Evolutionary conservation across 164 flowering plant species (phyloP), one percentile per base, ranked within the genome.

Genomic region (Liquidambar formosana): DNA sequence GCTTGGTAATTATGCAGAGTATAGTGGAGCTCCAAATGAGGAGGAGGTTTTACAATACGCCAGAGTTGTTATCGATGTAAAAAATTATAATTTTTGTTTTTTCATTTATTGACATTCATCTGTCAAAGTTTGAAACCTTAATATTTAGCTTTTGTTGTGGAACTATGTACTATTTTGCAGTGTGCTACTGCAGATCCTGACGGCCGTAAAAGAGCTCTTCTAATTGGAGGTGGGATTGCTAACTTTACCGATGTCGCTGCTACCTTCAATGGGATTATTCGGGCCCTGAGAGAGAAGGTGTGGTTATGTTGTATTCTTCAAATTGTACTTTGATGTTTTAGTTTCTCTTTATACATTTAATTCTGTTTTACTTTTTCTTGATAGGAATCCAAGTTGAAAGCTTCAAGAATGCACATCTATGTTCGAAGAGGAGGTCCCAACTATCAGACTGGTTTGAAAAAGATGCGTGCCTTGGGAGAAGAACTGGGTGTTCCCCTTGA

Each of bases 401-500:
- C 96, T 1, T 76, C 98, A 26, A 84, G 96, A 81, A 92, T 92
- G 97, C 89, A 90, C 72, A 77, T 89, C 19, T 94, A 79, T 72
- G 98, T 94, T 63, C 76, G 98, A 70, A 88, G 98, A 85, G 98
- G 98, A 22, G 98, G 98, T 67, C 98, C 97, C 9, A 94, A 94
- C 71, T 94, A 92, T 76, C 94, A 92, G 77, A 88, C 80, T 43
- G 98, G 98, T 66, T 70, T 94, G 59, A 83, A 88, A 16, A 90
- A 80, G 76, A 92, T 92, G 98, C 88, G 98, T n/a, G 76, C 81
- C 23, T 72, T 92, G 38, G 98, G 94, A 41, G 89, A 86, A 66
- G 97, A 94, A 69, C 77, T 92, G 10, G 96, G 94, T 14, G 73
- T 94, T 60, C 94, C 97, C 22, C 75, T 94, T 63, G 94, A 94